Percentiles rank a stretch among this genome's conserved stretches.
phyloP scores from a whole-genome alignment of 2,329 filamentous ascomycete species.

The Pseudovirgaria hyperparasitica region DNA sequence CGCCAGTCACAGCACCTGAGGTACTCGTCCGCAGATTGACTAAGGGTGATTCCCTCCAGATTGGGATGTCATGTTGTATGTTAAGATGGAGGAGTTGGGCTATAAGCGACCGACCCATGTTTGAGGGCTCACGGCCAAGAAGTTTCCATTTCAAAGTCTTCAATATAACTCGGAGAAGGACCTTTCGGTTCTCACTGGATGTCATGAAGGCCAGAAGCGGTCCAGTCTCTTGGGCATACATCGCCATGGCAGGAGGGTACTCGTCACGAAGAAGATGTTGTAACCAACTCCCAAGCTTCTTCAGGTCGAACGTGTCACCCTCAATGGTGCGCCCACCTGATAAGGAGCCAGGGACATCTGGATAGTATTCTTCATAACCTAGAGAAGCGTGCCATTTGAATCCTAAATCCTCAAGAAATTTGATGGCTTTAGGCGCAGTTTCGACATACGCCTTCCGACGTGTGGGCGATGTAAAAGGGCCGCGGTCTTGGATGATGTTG shows the following conservation, averaged over 20 bases:
- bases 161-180: not conserved
- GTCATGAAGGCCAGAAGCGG: constrained; percentile 1
- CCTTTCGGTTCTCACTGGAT: not conserved
- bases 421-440: constrained; percentile 18
- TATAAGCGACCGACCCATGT: constrained; percentile 8
- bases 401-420: constrained; percentile 14
- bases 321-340: constrained; percentile 15
- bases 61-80: constrained; percentile 4
- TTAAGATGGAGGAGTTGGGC: constrained; percentile 8
- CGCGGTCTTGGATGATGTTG: not conserved
- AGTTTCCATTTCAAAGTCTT: constrained; percentile 1
- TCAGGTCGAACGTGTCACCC: constrained; percentile 13
- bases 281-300: constrained; percentile 14
- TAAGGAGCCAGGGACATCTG: constrained; percentile 10
- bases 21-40: constrained; percentile 4
- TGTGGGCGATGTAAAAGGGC: constrained; percentile 14
- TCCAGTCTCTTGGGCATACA: constrained; percentile 1
- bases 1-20: constrained; percentile 13
- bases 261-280: constrained; percentile 7
- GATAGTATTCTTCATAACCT: constrained; percentile 22
- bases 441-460: constrained; percentile 17
- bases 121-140: constrained; percentile 4
- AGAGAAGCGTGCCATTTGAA: constrained; percentile 13
- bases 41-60: constrained; percentile 6
- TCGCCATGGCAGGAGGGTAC: constrained; percentile 4